Evolutionary conservation across 257 asterid genomes (phyloP).

Genomic region (Scutellaria galericulata): DNA sequence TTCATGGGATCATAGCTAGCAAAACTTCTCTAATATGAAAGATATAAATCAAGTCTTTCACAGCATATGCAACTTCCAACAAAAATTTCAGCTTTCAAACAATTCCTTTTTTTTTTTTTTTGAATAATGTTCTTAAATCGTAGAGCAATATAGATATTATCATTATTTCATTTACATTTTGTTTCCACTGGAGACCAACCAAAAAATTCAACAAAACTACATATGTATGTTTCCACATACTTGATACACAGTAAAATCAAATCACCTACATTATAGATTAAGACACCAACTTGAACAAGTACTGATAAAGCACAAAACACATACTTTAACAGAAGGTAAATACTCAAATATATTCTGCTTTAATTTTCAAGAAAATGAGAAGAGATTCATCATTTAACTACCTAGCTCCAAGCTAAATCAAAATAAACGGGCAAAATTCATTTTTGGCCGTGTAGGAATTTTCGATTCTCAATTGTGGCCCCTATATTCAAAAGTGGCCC

Average conservation of each 20-base stretch:
- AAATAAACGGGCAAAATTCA: not conserved
- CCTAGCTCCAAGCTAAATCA: not conserved
- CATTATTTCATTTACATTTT: not conserved
- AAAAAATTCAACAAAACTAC: conserved; percentile 5
- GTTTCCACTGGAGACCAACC: not conserved
- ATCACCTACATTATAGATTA: not conserved
- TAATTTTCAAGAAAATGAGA: not conserved
- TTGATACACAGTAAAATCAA: not conserved
- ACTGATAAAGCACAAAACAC: conserved; percentile 6
- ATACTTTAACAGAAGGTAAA: not conserved
- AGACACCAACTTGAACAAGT: no score
- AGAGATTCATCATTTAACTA: not conserved
- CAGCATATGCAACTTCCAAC: not conserved
- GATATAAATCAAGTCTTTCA: conserved; percentile 1
- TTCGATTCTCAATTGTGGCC: no score
- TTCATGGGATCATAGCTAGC: not conserved
- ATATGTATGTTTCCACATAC: not conserved
- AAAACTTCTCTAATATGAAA: conserved; percentile 1
- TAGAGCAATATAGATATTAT: not conserved
- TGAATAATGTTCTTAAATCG: not conserved
- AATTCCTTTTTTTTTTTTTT: not conserved
- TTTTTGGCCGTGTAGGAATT: no score
- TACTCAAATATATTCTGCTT: not conserved
- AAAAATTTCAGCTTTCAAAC: not conserved
- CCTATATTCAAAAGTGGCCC: no score